Evolutionary conservation across 169 alveolate species (phyloP), one percentile per base, ranked within the genome.

Genomic region (Plasmodium coatneyi): DNA sequence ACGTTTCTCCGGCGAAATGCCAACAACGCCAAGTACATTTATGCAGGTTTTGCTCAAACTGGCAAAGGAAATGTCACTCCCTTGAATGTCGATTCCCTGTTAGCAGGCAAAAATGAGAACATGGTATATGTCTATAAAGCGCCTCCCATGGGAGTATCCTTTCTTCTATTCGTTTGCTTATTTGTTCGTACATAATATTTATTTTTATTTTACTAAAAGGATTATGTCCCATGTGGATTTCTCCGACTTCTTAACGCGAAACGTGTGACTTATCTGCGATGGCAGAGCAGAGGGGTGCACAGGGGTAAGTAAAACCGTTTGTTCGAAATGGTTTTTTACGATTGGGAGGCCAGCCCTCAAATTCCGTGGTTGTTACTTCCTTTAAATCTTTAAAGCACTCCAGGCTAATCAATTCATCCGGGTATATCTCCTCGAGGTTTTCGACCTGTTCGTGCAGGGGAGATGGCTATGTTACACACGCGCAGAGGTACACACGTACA

Each of bases 21-120:
- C 28, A 41, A 16, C 76, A 52, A 46, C 19, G 56, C 10, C 19
- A 28, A 28, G 41, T 76, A 91, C 95, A 66, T 91, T 91, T 80
- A 91, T 91, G 71, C 92, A 80, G 71, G 52, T 80, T 46, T 91
- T 91, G 83, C 52, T 91, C 54, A 91, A 82, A 49, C 56, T 91
- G 28, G 92, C 84, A 91, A 80, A 91, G 19, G 95, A 91, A 43
- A 91, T 91, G 39, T 91, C 95, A 19, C 81, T 80, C 52, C 95
- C 95, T 34, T 83, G 82, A 25, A 91, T 84, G 43, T 91, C 95
- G 25, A 91, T 81, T 46, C 95, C 95, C 95, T 91, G 56, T 7
- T 41, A 52, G 52, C n/a, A 66, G 34, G 71, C 10, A 43, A n/a
- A 81, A 49, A 54, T 36, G 71, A 81, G n/a, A 0, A 19, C 19